A percentile compares a stretch with the other conserved stretches of the same genome.
phyloP scores from a whole-genome alignment of 192 early-diverging fungal genomes.

The Linderina pennispora region DNA sequence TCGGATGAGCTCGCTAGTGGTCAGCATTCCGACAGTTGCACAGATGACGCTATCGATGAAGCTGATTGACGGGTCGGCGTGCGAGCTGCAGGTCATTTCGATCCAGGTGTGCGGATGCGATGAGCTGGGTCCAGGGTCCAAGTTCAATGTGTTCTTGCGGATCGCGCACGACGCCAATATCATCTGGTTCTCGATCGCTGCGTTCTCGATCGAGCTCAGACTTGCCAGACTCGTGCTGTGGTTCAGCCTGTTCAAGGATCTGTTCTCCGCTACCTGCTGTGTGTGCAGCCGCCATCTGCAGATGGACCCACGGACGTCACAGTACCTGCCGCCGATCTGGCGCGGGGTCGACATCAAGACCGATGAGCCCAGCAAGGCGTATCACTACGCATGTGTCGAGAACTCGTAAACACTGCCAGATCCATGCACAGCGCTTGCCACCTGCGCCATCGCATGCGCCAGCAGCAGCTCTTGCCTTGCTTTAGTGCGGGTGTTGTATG shows the following conservation, averaged over 20 bases:
- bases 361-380: slow-evolving; percentile 24
- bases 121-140: slow-evolving; percentile 26
- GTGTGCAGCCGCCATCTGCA: slow-evolving; percentile 35
- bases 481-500: too few species aligned
- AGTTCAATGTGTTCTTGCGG: slow-evolving; percentile 34
- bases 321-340: slow-evolving; percentile 43
- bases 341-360: slow-evolving; percentile 26
- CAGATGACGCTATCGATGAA: slow-evolving; percentile 37
- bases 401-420: neutral
- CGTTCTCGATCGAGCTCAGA: slow-evolving; percentile 40
- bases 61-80: slow-evolving; percentile 10
- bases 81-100: slow-evolving; percentile 22
- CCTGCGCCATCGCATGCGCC: too few species aligned
- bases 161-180: slow-evolving; percentile 39
- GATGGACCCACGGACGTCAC: slow-evolving; percentile 41
- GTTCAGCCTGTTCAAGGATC: slow-evolving; percentile 35
- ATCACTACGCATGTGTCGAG: slow-evolving; percentile 38
- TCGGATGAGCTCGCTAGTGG: slow-evolving; percentile 24
- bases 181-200: slow-evolving; percentile 39
- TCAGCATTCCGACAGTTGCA: slow-evolving; percentile 35
- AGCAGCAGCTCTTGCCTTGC: too few species aligned
- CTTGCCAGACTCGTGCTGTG: slow-evolving; percentile 38
- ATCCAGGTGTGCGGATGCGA: slow-evolving; percentile 29
- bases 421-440: too few species aligned
- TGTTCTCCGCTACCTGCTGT: slow-evolving; percentile 42